Percentiles rank a stretch among this genome's conserved stretches.
These are phyloP conservation scores for Brassica balearica DNA, from an alignment of 441 rosid genomes.

Conservation along the genomic window DNA sequence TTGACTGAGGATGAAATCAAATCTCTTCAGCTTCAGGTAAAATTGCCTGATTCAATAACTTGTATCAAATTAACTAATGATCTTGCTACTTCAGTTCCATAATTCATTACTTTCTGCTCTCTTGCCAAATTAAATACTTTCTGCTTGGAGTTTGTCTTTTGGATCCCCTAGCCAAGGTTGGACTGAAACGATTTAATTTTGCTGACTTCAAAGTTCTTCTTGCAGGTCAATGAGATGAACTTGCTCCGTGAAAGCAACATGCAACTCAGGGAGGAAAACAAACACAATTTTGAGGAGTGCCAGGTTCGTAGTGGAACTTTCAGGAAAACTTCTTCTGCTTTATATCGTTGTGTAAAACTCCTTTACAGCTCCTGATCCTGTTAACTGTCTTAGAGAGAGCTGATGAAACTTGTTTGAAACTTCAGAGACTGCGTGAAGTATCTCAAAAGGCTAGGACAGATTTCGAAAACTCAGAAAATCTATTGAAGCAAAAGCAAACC, in stretches of 20 bases:
- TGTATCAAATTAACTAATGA: conserved; percentile 16
- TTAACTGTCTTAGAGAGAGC: conserved; percentile 25
- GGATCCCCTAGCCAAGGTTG: conserved; percentile 15
- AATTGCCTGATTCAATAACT: conserved; percentile 19
- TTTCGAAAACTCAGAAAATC: conserved; percentile 58
- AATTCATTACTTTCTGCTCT: conserved; percentile 10
- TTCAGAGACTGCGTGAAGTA: conserved; percentile 83
- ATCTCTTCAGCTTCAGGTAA: conserved; percentile 91
- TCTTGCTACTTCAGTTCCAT: conserved; percentile 29
- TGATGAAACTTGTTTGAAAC: conserved; percentile 32
- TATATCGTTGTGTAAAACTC: conserved; percentile 17
- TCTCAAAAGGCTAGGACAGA: conserved; percentile 68
- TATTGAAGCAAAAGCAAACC: conserved; percentile 66
- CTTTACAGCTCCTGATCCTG: conserved; percentile 17
- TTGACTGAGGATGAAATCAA: conserved; percentile 92
- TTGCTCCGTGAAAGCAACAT: conserved; percentile 95
- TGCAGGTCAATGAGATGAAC: conserved; percentile 90
- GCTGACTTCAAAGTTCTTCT: conserved; percentile 33
- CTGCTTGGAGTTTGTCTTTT: conserved; percentile 10
- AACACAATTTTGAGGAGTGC: conserved; percentile 96
- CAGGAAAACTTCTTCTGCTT: conserved; percentile 2
- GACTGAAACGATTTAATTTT: conserved; percentile 14
- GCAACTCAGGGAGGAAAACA: conserved; percentile 98
- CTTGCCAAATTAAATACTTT: not conserved
- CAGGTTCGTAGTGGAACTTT: conserved; percentile 59